Percentiles rank a stretch among this genome's conserved stretches.
Conservation (phyloP, 2,329 filamentous ascomycete genomes). For the Ophiocordyceps unilateralis region DNA sequence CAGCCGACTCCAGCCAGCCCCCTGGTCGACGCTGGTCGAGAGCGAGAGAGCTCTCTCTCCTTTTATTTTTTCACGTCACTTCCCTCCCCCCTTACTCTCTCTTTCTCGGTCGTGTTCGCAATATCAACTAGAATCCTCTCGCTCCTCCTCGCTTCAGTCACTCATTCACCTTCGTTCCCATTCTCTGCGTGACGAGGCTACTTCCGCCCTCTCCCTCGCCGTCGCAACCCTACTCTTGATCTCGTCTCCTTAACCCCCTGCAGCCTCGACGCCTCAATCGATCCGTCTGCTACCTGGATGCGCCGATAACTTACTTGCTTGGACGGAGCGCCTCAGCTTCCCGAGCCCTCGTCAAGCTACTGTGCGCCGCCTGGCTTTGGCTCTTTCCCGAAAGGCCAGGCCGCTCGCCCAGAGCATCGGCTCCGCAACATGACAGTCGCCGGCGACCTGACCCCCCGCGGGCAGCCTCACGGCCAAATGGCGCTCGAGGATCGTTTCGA, state of each 20-base stretch:
- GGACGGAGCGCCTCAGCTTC: slow-evolving; percentile 14
- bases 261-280: not conserved
- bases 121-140: slow-evolving; percentile 1
- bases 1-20: not conserved
- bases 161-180: slow-evolving; percentile 14
- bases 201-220: slow-evolving; percentile 6
- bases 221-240: slow-evolving; percentile 1
- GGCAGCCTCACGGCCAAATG: slow-evolving; percentile 40
- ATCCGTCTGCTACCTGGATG: slow-evolving; percentile 14
- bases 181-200: not conserved
- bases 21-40: too few species aligned
- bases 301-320: slow-evolving; percentile 17
- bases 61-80: not conserved
- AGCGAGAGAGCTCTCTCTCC: not conserved
- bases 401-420: not conserved
- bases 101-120: not conserved
- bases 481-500: slow-evolving; percentile 89
- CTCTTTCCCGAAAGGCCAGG: not conserved
- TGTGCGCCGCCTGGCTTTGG: too few species aligned
- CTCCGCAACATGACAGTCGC: slow-evolving; percentile 13
- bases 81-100: not conserved
- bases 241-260: slow-evolving; percentile 2
- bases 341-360: slow-evolving; percentile 2
- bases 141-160: slow-evolving; percentile 19
- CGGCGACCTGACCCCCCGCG: slow-evolving; percentile 55